Evolutionary conservation across 2,329 filamentous ascomycete genomes (phyloP).

Genomic region (Rugonectria rugulosa): DNA sequence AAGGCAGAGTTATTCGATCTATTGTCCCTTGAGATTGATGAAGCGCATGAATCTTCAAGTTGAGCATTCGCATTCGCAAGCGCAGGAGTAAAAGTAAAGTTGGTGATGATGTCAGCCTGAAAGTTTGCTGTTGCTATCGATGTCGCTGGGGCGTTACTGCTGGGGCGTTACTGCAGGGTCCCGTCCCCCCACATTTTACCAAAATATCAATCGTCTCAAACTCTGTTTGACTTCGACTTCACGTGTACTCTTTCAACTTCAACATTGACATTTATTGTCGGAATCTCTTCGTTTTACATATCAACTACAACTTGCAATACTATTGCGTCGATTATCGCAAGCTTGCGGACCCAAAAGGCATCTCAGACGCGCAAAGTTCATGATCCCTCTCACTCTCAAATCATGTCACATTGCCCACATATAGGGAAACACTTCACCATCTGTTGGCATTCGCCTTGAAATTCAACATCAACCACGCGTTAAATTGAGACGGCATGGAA

Average conservation of each 20-base stretch:
- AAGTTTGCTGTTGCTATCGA: no score
- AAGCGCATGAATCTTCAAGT: background rate
- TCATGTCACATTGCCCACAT: slow-evolving; percentile 22
- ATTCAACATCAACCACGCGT: background rate
- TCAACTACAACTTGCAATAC: background rate
- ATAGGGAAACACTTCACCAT: slow-evolving; percentile 6
- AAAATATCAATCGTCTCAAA: slow-evolving; percentile 17
- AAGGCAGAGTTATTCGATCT: background rate
- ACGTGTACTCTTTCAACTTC: slow-evolving; percentile 7
- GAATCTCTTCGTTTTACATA: background rate
- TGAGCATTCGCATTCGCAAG: slow-evolving; percentile 1
- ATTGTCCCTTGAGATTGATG: background rate
- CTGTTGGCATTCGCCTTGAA: slow-evolving; percentile 20
- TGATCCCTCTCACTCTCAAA: slow-evolving; percentile 1
- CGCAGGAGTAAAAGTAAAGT: slow-evolving; percentile 2
- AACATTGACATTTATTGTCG: background rate
- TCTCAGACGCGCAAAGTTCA: background rate
- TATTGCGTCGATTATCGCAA: background rate
- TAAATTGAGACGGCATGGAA: slow-evolving; percentile 22
- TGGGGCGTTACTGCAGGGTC: slow-evolving; percentile 9
- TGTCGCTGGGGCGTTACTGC: background rate
- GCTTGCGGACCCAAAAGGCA: background rate
- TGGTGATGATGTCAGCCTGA: slow-evolving; percentile 34
- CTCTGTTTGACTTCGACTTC: slow-evolving; percentile 21
- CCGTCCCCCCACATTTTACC: slow-evolving; percentile 31